Base-by-base conservation (phyloP, 2,329 filamentous ascomycete genomes). In the Tolypocladium tundrense region DNA sequence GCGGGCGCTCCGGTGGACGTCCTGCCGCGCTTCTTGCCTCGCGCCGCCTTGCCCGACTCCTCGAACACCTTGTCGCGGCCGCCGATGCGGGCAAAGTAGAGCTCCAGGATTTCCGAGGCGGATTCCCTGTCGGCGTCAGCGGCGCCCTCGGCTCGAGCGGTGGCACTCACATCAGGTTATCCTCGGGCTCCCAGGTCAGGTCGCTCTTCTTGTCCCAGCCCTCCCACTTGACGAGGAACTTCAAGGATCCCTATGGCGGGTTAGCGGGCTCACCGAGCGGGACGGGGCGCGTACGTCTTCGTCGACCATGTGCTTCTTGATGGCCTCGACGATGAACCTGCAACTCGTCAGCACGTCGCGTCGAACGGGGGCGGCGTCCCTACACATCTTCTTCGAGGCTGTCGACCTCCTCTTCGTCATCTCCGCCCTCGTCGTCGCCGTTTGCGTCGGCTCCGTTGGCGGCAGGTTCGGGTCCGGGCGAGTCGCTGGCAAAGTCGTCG, bases 151-250 rank as follows among this genome's bases (percentile, higher is more conserved):
- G 14, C 16, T 13, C 48, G 4, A 4, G 31, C 31, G 19, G 24
- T 5, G 37, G 24, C 16, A 60, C 67, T 54, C 62, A 72, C 71
- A 62, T 50, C 8, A 73, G 64, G 59, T 91, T 92, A 13, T 84
- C 83, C 64, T 90, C 86, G 0, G 88, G 86, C 68, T 94, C 90
- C 89, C 88, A 93, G 0, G 90, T 94, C 66, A 83, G 73, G 63
- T 94, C 90, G 0, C 75, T 70, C 60, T 85, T 84, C 60, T 85
- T 81, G 0, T 88, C 83, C 61, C 87, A 94, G 3, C 89, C 89
- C 62, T 89, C 83, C 90, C 90, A 94, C 66, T 93, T 91, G 41
- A 94, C 88, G 55, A 87, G 79, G 66, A 88, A 91, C 53, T 79
- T 78, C 0, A 85, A 66, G 5, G 70, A 68, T 24, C 81, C 81